These are phyloP conservation scores for Phaseolus lunatus DNA, from an alignment of 306 rosid genomes.

Conservation along the genomic window DNA sequence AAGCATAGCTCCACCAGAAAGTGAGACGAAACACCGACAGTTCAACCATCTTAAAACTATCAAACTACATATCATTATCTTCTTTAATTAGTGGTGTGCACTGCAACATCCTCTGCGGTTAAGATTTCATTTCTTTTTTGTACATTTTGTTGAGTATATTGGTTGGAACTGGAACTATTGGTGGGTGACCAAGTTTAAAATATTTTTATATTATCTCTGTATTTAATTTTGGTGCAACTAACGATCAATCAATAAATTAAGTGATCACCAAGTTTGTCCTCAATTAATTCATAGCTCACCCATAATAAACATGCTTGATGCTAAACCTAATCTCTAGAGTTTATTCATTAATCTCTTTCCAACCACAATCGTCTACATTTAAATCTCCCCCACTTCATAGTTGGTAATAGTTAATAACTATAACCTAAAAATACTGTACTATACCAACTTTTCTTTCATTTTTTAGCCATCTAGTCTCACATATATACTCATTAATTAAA, in stretches of 20 bases:
- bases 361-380: background rate
- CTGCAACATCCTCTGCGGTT: constrained; percentile 11
- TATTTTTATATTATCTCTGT: background rate
- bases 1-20: constrained; percentile 11
- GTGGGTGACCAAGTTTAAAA: background rate
- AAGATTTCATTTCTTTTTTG: constrained; percentile 16
- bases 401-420: background rate
- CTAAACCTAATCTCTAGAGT: constrained; percentile 1
- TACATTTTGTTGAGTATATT: constrained; percentile 3
- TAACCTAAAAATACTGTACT: background rate
- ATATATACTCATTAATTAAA: background rate
- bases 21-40: constrained; percentile 26
- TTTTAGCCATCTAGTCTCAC: background rate
- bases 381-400: background rate
- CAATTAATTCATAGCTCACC: constrained; percentile 20
- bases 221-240: constrained; percentile 41
- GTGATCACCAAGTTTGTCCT: constrained; percentile 21
- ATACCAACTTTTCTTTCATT: background rate
- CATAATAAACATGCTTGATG: constrained; percentile 1
- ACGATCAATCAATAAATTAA: constrained; percentile 29
- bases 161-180: constrained; percentile 3
- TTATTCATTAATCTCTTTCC: constrained; percentile 1
- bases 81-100: constrained; percentile 27
- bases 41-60: constrained; percentile 24
- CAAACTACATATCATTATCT: constrained; percentile 21